Conservation (phyloP, 1,284 basidiomycete genomes). For the Apiotrichum veenhuisii region DNA sequence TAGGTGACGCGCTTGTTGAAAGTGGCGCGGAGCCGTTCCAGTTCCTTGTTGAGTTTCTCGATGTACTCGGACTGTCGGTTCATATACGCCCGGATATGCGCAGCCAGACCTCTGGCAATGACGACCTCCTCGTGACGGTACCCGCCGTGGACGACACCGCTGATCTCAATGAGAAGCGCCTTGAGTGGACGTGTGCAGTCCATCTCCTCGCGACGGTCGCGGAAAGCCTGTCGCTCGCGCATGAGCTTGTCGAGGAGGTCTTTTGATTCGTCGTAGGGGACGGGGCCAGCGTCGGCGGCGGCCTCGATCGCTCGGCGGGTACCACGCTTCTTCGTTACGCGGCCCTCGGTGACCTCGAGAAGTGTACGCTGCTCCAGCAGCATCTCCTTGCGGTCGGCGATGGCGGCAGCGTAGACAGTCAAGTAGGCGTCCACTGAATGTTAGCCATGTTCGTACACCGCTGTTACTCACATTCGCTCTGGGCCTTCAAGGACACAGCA, state of each 20-base stretch:
- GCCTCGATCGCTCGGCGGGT: slow-evolving; percentile 33
- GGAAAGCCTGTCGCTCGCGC: slow-evolving; percentile 38
- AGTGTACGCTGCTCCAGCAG: slow-evolving; percentile 39
- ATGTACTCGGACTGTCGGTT: slow-evolving; percentile 21
- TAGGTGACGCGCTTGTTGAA: slow-evolving; percentile 45
- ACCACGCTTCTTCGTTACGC: slow-evolving; percentile 32
- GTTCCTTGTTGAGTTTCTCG: slow-evolving; percentile 42
- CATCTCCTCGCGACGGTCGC: slow-evolving; percentile 30
- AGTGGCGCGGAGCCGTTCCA: slow-evolving; percentile 38
- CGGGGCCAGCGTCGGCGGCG: slow-evolving; percentile 14
- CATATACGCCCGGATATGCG: slow-evolving; percentile 7
- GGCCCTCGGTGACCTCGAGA: slow-evolving; percentile 30
- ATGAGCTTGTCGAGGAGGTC: slow-evolving; percentile 31
- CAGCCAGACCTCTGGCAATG: slow-evolving; percentile 5
- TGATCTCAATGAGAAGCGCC: slow-evolving; percentile 37
- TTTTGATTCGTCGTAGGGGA: slow-evolving; percentile 22
- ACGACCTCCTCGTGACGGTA: slow-evolving; percentile 8
- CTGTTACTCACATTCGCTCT: slow-evolving; percentile 37
- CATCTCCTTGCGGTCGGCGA: slow-evolving; percentile 46
- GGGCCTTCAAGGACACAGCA: slow-evolving; percentile 40
- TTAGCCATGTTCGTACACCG: slow-evolving; percentile 4
- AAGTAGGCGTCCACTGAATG: slow-evolving; percentile 41
- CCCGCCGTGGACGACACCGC: slow-evolving; percentile 12
- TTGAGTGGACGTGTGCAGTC: slow-evolving; percentile 41
- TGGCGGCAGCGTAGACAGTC: slow-evolving; percentile 40